Evolutionary conservation across 306 rosid genomes (phyloP).

Genomic region (Gynostemma pentaphyllum): DNA sequence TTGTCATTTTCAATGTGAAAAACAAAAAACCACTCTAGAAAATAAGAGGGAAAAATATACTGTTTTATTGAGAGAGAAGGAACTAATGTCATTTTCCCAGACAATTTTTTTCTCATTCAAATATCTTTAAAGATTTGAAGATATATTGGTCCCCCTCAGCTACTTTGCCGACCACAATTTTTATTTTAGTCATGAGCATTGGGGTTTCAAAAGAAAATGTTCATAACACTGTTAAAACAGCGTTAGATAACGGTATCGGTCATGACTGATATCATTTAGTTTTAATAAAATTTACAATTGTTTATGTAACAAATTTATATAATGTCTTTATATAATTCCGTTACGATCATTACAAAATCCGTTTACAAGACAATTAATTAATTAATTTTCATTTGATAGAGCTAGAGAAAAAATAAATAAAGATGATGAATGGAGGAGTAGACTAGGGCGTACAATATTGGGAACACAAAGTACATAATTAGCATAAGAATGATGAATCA

Average conservation of each 20-base stretch:
- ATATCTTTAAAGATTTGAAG: neutral
- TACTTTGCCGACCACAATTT: neutral
- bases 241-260: too few relatives aligned
- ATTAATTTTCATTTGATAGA: too few relatives aligned
- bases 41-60: neutral
- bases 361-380: too few relatives aligned
- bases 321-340: too few relatives aligned
- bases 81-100: neutral
- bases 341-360: too few relatives aligned
- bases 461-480: too few relatives aligned
- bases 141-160: neutral
- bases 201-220: neutral
- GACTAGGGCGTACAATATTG: too few relatives aligned
- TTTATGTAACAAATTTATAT: too few relatives aligned
- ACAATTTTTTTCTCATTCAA: neutral
- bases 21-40: neutral
- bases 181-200: neutral
- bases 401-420: neutral
- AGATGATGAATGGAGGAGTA: neutral
- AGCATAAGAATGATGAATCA: slow-evolving; percentile 8
- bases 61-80: neutral
- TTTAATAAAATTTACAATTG: too few relatives aligned
- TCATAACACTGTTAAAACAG: too few relatives aligned
- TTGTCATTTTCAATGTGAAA: neutral
- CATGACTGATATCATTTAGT: too few relatives aligned